Evolutionary conservation across 1,284 basidiomycete genomes (phyloP).

Genomic region (Boletus semigastroideus): DNA sequence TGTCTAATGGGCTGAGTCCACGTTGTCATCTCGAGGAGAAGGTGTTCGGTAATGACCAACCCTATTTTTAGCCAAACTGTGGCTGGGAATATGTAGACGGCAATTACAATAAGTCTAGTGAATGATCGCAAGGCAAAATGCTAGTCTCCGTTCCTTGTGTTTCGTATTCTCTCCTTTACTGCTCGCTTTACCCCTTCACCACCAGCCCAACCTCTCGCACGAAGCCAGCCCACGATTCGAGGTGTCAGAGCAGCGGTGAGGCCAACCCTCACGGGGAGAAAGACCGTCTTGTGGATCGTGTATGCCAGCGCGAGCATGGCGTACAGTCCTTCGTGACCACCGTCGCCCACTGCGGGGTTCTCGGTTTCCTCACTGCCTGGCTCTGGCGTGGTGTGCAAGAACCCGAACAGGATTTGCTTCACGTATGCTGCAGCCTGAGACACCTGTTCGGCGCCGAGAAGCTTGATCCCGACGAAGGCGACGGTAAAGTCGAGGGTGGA

Average conservation of each 20-base stretch:
- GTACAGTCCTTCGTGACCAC: constrained; percentile 72
- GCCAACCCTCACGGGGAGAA: constrained; percentile 89
- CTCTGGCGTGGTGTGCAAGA: constrained; percentile 54
- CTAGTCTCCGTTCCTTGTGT: constrained; percentile 14
- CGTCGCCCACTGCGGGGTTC: constrained; percentile 27
- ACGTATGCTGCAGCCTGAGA: constrained; percentile 62
- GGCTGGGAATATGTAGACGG: no score
- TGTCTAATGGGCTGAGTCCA: constrained; percentile 43
- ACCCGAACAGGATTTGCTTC: constrained; percentile 47
- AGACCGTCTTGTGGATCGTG: constrained; percentile 92
- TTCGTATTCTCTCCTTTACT: constrained; percentile 47
- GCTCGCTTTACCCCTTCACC: constrained; percentile 66
- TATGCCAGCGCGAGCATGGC: constrained; percentile 94
- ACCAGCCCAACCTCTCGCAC: constrained; percentile 73
- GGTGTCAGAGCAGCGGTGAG: constrained; percentile 89
- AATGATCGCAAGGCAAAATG: background rate
- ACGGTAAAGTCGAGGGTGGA: constrained; percentile 77
- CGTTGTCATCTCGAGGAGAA: constrained; percentile 22
- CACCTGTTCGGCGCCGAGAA: constrained; percentile 90
- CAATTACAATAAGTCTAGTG: no score
- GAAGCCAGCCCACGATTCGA: constrained; percentile 77
- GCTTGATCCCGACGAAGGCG: constrained; percentile 82
- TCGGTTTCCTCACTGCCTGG: constrained; percentile 62
- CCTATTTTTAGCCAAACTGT: background rate
- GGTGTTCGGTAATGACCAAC: background rate